Conservation (phyloP, 2,329 filamentous ascomycete species). For the Xylaria sp. region DNA sequence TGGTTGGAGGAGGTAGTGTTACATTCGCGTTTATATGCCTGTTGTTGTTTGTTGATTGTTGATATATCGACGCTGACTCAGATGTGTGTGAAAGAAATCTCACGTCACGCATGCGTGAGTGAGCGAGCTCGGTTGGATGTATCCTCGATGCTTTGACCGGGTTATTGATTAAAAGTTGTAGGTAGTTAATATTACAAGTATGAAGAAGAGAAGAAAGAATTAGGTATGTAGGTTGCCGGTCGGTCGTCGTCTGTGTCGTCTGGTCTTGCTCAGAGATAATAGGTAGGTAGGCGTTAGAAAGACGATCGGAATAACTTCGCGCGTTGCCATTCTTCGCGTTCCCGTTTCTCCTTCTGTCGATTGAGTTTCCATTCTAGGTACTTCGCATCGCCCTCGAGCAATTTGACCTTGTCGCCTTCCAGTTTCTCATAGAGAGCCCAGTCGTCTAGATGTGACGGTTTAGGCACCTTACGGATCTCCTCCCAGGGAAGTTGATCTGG, state of each 20-base stretch:
- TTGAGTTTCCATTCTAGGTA: conserved; percentile 40
- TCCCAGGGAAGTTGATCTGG: conserved; percentile 39
- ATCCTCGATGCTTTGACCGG: background rate
- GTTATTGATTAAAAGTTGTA: background rate
- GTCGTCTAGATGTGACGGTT: conserved; percentile 52
- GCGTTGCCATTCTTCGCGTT: conserved; percentile 26
- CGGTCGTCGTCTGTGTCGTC: background rate
- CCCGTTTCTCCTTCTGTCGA: conserved; percentile 25
- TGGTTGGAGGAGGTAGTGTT: background rate
- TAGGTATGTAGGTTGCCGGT: background rate
- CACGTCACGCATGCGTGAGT: too few relatives aligned
- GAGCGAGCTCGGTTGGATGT: too few relatives aligned
- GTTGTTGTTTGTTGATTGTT: too few relatives aligned
- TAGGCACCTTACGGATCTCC: conserved; percentile 42
- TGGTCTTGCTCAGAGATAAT: too few relatives aligned
- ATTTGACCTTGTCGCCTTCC: conserved; percentile 39
- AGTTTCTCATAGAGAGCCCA: conserved; percentile 47
- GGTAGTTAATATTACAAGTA: too few relatives aligned
- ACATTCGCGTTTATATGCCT: background rate
- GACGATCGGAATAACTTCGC: conserved; percentile 18
- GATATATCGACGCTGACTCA: background rate
- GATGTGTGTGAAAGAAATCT: background rate
- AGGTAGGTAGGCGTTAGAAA: conserved; percentile 3
- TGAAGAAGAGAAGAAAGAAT: too few relatives aligned
- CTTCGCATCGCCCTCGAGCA: conserved; percentile 35